Evolutionary conservation across 805 yeast species (phyloP).

Genomic region (Candida sanyiensis): DNA sequence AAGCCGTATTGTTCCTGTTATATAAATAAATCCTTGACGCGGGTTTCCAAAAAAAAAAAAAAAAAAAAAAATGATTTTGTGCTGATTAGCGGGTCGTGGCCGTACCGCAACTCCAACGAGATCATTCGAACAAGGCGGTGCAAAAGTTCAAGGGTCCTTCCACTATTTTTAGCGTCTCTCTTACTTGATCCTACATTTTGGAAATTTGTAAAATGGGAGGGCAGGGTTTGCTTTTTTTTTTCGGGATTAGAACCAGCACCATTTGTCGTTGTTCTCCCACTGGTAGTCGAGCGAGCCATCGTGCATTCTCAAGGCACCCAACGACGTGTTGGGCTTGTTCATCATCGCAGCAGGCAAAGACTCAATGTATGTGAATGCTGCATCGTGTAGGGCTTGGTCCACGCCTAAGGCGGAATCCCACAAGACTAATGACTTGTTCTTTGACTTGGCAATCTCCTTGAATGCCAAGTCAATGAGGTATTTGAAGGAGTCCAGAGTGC

Average conservation of each 20-base stretch:
- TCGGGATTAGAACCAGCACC: slow-evolving; percentile 45
- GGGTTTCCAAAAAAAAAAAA: no score
- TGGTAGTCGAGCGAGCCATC: slow-evolving; percentile 20
- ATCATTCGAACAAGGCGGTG: neutral
- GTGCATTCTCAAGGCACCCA: slow-evolving; percentile 36
- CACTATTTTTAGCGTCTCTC: slow-evolving; percentile 1
- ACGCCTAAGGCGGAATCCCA: slow-evolving; percentile 34
- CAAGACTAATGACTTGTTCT: slow-evolving; percentile 27
- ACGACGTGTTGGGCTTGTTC: slow-evolving; percentile 29
- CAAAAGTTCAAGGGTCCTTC: neutral
- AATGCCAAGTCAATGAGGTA: slow-evolving; percentile 29
- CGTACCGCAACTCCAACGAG: neutral
- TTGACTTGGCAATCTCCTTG: slow-evolving; percentile 29
- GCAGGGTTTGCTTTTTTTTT: no score
- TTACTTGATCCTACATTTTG: no score
- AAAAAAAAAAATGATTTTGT: no score
- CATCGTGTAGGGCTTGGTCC: neutral
- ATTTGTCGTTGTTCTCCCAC: slow-evolving; percentile 43
- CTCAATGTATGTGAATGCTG: slow-evolving; percentile 10
- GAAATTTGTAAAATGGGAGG: no score
- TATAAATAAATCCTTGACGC: neutral
- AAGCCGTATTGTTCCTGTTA: no score
- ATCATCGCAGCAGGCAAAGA: slow-evolving; percentile 16
- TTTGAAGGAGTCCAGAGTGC: slow-evolving; percentile 20
- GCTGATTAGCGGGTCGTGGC: neutral